phyloP scores from a whole-genome alignment of 164 flowering plant genomes.

The Vitis vinifera region DNA sequence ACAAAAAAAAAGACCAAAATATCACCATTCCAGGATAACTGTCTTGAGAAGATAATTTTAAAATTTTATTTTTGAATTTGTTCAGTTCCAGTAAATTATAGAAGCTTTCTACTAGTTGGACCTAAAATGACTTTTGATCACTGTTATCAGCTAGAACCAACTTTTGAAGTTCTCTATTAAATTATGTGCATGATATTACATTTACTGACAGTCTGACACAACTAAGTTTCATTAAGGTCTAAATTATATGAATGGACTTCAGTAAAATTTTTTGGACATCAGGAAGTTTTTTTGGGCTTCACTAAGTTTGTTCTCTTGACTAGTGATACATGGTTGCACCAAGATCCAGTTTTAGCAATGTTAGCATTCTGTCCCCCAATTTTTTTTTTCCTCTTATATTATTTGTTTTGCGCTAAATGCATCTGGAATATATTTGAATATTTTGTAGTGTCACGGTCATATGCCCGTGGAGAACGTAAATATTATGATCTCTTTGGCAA shows the following conservation, averaged over 20 bases:
- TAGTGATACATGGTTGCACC: not conserved
- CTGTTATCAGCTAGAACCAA: not conserved
- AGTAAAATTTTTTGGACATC: no score
- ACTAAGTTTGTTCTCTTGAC: not conserved
- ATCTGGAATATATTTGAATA: not conserved
- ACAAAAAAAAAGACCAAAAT: no score
- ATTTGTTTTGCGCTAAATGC: not conserved
- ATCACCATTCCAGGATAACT: no score
- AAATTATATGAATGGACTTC: no score
- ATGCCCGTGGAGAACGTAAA: conserved; percentile 47
- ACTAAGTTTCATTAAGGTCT: not conserved
- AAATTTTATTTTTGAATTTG: not conserved
- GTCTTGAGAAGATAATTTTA: no score
- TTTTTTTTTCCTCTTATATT: not conserved
- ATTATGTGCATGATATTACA: not conserved
- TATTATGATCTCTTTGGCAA: conserved; percentile 80
- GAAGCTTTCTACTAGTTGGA: not conserved
- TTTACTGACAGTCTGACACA: not conserved
- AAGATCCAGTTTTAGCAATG: not conserved
- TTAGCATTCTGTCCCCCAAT: not conserved
- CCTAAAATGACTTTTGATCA: not conserved
- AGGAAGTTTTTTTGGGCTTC: not conserved
- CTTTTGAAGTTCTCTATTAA: not conserved
- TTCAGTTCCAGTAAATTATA: not conserved
- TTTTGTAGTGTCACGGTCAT: conserved; percentile 53